Evolutionary conservation across 176 grass and related monocot genomes (phyloP).

Genomic region (Aegilops sharonensis): DNA sequence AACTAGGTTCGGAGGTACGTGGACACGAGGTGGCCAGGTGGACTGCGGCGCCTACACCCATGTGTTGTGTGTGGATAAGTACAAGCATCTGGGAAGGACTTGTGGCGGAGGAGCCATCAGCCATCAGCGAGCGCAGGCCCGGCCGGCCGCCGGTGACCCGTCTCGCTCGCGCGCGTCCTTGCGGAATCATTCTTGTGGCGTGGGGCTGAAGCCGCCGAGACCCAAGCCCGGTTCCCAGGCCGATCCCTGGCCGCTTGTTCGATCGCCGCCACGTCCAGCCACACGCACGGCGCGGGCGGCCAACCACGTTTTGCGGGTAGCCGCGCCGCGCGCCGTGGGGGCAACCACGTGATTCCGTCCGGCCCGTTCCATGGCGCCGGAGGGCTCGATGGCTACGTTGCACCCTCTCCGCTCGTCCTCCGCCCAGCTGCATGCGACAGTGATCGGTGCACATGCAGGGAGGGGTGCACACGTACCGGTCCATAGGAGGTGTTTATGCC

Average conservation of each 20-base stretch:
- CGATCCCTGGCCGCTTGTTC: not conserved
- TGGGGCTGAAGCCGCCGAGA: not conserved
- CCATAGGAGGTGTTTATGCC: too few relatives aligned
- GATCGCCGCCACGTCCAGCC: not conserved
- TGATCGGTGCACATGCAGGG: not conserved
- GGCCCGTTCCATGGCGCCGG: not conserved
- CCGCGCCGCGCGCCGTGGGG: not conserved
- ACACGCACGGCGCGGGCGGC: not conserved
- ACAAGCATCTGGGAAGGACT: not conserved
- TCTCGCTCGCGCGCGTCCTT: not conserved
- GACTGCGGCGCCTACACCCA: not conserved
- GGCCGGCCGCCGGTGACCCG: not conserved
- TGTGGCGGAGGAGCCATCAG: not conserved
- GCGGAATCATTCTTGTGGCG: not conserved
- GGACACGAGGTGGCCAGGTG: not conserved
- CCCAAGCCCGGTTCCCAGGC: too few relatives aligned
- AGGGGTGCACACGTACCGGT: not conserved
- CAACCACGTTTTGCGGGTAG: not conserved
- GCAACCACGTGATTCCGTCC: not conserved
- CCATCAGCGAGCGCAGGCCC: not conserved
- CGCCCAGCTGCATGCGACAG: not conserved
- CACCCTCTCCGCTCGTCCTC: not conserved
- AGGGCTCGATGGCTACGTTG: not conserved
- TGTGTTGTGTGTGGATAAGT: not conserved
- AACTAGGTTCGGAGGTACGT: not conserved